Conservation (phyloP, 208 protist genomes). For the Endotrypanum monterogeii region DNA sequence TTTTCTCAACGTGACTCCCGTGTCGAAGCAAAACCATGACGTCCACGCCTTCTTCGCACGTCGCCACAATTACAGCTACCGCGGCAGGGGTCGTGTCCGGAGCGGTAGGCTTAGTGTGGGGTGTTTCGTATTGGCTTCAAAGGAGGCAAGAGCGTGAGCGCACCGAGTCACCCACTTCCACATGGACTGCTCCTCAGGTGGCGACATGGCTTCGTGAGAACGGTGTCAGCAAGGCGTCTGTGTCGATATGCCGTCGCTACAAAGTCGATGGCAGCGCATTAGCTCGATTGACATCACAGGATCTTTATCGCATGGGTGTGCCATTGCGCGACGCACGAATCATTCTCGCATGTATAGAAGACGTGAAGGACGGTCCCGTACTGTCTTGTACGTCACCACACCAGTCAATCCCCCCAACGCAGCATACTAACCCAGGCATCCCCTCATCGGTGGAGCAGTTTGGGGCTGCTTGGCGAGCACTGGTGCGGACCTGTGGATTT, state of each 20-base stretch:
- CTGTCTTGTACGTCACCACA: conserved; percentile 10
- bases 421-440: neutral
- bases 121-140: conserved; percentile 4
- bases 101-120: conserved; percentile 15
- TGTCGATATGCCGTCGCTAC: conserved; percentile 29
- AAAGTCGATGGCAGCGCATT: conserved; percentile 49
- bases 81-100: conserved; percentile 14
- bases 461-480: conserved; percentile 21
- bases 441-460: conserved; percentile 20
- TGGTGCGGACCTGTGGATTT: conserved; percentile 19
- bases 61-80: conserved; percentile 8
- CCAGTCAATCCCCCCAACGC: conserved; percentile 5
- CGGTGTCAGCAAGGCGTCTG: conserved; percentile 33
- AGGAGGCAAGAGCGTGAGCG: neutral
- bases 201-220: conserved; percentile 49
- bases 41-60: neutral
- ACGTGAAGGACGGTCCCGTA: conserved; percentile 27
- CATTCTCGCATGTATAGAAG: conserved; percentile 39
- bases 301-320: conserved; percentile 50
- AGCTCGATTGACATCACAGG: conserved; percentile 32
- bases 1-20: neutral
- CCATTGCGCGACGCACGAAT: conserved; percentile 43
- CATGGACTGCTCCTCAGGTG: conserved; percentile 41
- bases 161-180: neutral
- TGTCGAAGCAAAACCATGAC: conserved; percentile 1